Evolutionary conservation across 352 stramenopile species (phyloP).

Genomic region (Thraustochytrium sp.): DNA sequence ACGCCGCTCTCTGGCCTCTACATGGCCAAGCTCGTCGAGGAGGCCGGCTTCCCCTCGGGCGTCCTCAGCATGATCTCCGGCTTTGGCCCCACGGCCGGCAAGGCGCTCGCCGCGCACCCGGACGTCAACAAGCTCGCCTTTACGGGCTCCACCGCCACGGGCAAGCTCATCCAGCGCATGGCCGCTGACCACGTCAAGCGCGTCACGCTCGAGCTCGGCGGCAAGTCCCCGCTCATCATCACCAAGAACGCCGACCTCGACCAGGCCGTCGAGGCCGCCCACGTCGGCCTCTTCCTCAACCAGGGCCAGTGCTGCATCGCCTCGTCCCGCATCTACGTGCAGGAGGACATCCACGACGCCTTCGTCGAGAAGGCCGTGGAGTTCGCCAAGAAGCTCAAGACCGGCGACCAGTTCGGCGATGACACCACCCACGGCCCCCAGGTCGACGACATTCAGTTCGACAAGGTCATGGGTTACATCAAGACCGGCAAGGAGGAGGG

Average conservation of each 20-base stretch:
- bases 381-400: conserved; percentile 55
- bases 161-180: conserved; percentile 66
- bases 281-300: conserved; percentile 75
- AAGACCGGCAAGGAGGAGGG: conserved; percentile 61
- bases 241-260: conserved; percentile 59
- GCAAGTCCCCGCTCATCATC: conserved; percentile 77
- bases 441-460: conserved; percentile 59
- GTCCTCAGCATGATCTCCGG: conserved; percentile 60
- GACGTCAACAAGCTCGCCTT: conserved; percentile 61
- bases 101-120: conserved; percentile 49
- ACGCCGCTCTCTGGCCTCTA: conserved; percentile 61
- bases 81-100: conserved; percentile 52
- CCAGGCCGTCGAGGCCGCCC: conserved; percentile 62
- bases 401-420: conserved; percentile 68
- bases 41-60: conserved; percentile 58
- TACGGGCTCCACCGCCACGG: conserved; percentile 58
- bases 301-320: conserved; percentile 77
- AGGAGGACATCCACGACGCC: conserved; percentile 74
- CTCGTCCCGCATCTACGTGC: conserved; percentile 73
- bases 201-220: conserved; percentile 83
- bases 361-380: conserved; percentile 66
- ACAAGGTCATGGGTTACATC: conserved; percentile 61
- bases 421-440: conserved; percentile 61
- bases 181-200: conserved; percentile 84
- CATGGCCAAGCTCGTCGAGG: conserved; percentile 52